A percentile compares a stretch with the other conserved stretches of the same genome.
Evolutionary conservation across 768 basidiomycete species (phyloP).

Genomic region (Cubamyces lactineus): DNA sequence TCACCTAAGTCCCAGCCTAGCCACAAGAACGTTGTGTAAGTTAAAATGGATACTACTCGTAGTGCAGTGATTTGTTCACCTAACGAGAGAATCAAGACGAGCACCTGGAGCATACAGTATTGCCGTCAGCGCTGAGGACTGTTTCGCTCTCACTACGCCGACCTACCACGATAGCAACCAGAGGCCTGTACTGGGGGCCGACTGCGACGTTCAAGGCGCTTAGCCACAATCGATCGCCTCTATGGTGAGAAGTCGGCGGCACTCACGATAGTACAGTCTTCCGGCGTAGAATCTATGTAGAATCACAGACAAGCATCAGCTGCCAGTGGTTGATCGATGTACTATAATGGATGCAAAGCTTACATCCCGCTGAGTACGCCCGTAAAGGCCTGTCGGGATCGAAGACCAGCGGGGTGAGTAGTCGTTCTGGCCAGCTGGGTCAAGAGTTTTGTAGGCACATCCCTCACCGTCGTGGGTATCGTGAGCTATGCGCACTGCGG

Average conservation of each 20-base stretch:
- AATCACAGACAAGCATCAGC: neutral
- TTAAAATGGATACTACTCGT: too few relatives aligned
- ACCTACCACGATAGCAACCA: neutral
- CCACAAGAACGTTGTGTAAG: too few relatives aligned
- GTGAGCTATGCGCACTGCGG: neutral
- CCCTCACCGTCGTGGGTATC: neutral
- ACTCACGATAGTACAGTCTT: neutral
- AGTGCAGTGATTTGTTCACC: too few relatives aligned
- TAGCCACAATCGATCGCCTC: neutral
- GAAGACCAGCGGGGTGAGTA: too few relatives aligned
- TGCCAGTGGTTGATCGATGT: neutral
- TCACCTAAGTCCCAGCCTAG: too few relatives aligned
- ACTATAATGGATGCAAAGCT: too few relatives aligned
- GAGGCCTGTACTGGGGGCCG: neutral
- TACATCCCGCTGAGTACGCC: neutral
- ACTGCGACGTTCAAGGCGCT: neutral
- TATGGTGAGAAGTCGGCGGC: too few relatives aligned
- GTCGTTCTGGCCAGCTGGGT: too few relatives aligned
- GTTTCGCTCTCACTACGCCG: neutral
- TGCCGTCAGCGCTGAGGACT: neutral
- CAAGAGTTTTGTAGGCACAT: neutral
- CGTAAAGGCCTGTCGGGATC: neutral
- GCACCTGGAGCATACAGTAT: neutral
- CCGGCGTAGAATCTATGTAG: neutral
- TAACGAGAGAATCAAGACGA: neutral